Conservation (phyloP, 2,329 filamentous ascomycete genomes). For the Neofusicoccum parvum region DNA sequence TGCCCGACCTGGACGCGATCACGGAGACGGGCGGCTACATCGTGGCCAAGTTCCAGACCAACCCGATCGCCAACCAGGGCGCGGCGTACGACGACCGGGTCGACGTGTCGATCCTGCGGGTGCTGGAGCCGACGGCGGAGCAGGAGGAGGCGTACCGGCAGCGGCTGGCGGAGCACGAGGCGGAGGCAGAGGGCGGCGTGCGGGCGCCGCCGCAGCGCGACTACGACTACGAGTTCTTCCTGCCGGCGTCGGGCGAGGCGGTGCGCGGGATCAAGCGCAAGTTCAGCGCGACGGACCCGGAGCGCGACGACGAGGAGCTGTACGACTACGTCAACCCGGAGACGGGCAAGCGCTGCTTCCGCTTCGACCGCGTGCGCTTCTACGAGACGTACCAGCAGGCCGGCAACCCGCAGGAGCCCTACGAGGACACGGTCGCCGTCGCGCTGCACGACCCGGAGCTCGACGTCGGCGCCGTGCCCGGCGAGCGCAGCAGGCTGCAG, state of each 20-base stretch:
- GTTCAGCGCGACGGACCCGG: conserved; percentile 58
- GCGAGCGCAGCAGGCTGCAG: conserved; percentile 33
- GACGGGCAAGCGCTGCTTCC: conserved; percentile 45
- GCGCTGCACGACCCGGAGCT: conserved; percentile 57
- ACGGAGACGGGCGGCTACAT: conserved; percentile 62
- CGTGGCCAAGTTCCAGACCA: conserved; percentile 62
- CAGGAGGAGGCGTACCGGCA: conserved; percentile 40
- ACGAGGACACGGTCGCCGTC: conserved; percentile 58
- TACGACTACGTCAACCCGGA: conserved; percentile 46
- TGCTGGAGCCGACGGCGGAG: conserved; percentile 51
- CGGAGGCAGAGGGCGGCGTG: conserved; percentile 50
- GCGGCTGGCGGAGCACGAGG: conserved; percentile 37
- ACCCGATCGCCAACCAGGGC: conserved; percentile 53
- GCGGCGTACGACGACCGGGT: conserved; percentile 60
- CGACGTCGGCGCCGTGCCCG: conserved; percentile 25
- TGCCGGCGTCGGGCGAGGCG: conserved; percentile 53
- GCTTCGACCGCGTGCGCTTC: conserved; percentile 59
- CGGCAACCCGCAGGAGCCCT: conserved; percentile 54
- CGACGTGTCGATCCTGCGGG: conserved; percentile 58
- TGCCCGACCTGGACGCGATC: conserved; percentile 63
- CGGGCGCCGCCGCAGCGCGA: conserved; percentile 54
- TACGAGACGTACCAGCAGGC: conserved; percentile 62
- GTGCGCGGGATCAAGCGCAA: conserved; percentile 58
- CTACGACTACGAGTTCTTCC: conserved; percentile 63
- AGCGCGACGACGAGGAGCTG: conserved; percentile 47